Base-by-base conservation (phyloP, 352 stramenopile species). In the Globisporangium paddicum region DNA sequence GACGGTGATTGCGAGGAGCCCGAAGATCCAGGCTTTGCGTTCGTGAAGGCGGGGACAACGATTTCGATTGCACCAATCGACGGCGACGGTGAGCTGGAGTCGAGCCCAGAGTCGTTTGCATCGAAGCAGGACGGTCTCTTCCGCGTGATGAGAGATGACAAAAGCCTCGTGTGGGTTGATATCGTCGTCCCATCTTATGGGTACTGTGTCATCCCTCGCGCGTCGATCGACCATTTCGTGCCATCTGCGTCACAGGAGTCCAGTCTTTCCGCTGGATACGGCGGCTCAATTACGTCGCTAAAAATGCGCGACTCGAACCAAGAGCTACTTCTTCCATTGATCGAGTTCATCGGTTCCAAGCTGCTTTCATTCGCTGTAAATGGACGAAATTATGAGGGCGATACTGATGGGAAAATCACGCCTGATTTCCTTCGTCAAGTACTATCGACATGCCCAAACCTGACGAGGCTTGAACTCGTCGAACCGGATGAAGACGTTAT, bases 91-190 rank as follows among this genome's bases (percentile, higher is more conserved):
- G 13, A 44, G 23, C 10, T 58, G 4, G 16, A n/a, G 10, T 28
- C 28, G 37, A 48, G 19, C 5, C 23, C 21, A 28, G 3, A 48
- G 16, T 32, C 44, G 16, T 3, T 49, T 9, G 21, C 18, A 16
- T 8, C 48, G 19, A 58, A 57, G 38, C 51, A 48, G 13, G 16
- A 45, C 16, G 35, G 35, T 6, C 37, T 42, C 37, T 58, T 58
- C 16, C 37, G 51, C 13, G 51, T 58, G 51, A 47, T 58, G 51
- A 25, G 26, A 35, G 25, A 38, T 25, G 35, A 38, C 35, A n/a
- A 30, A 11, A 49, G 11, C 11, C 21, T 25, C 19, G 34, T 25
- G 23, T 58, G 51, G 35, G 25, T 58, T 11, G 51, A 58, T 37
- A 48, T 58, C 18, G 18, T 58, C 35, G 51, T 58, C 16, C 37